phyloP scores from a whole-genome alignment of 257 asterid species.

The Penstemon eatonii region DNA sequence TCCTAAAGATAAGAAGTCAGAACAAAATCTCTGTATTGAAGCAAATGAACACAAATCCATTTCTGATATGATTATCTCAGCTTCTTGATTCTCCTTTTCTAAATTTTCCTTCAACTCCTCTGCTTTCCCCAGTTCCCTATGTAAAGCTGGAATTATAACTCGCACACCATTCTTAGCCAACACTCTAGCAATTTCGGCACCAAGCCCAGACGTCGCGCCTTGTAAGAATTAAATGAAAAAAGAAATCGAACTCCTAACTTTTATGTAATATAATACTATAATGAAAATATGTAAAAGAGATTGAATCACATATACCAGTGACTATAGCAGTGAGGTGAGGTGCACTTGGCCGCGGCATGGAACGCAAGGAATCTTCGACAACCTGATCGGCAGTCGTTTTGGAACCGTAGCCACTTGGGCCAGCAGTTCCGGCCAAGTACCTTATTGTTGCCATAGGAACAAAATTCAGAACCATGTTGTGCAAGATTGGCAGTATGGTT shows the following conservation, averaged over 20 bases:
- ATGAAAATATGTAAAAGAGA: too few relatives aligned
- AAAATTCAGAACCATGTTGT: slow-evolving; percentile 41
- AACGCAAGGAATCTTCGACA: slow-evolving; percentile 37
- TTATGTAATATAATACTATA: too few relatives aligned
- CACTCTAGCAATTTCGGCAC: slow-evolving; percentile 87
- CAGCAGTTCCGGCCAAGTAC: slow-evolving; percentile 78
- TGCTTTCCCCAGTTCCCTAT: slow-evolving; percentile 65
- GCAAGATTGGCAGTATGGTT: slow-evolving; percentile 38
- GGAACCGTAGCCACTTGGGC: slow-evolving; percentile 86
- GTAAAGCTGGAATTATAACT: slow-evolving; percentile 62
- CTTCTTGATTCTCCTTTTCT: slow-evolving; percentile 51
- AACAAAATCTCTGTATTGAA: slow-evolving; percentile 75
- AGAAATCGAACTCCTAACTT: background rate
- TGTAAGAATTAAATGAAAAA: background rate
- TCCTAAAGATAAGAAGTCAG: slow-evolving; percentile 71
- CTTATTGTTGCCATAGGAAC: slow-evolving; percentile 46
- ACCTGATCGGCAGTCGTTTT: slow-evolving; percentile 70
- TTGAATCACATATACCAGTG: slow-evolving; percentile 47
- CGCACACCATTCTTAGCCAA: slow-evolving; percentile 79
- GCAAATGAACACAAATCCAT: slow-evolving; percentile 82
- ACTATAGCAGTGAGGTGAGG: slow-evolving; percentile 74
- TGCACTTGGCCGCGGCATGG: background rate
- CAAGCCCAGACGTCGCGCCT: slow-evolving; percentile 95
- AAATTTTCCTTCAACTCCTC: slow-evolving; percentile 55
- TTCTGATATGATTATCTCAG: slow-evolving; percentile 64